Evolutionary conservation across 139 green algal genomes (phyloP), one percentile per base, ranked within the genome.

Genomic region (Chlorokybus atmophyticus): DNA sequence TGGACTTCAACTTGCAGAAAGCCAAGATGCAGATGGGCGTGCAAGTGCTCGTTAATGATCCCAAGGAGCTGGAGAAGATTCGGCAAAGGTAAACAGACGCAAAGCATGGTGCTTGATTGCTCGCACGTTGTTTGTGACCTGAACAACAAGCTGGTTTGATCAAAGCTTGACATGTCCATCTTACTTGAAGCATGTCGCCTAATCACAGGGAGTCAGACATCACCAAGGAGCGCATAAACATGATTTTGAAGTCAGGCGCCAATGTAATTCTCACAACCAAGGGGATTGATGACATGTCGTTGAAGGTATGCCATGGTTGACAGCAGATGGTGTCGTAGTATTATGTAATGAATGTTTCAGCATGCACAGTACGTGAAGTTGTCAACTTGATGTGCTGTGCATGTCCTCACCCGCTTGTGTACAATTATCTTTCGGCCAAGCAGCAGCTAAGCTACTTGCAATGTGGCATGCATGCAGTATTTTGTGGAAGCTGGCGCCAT

Each of bases 251-350:
- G 5, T 75, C 89, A 25, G 91, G 91, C 31, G 91, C 91, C 52
- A 98, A 95, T 71, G 87, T 97, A 4, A 82, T 98, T 31, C 70
- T 98, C 29, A 96, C 87, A 27, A 95, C 89, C 57, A 98, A 98
- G 79, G 91, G 91, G 68, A 98, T 98, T 59, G 91, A 98, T 62
- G 91, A 98, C 77, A 89, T 93, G 79, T 75, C 75, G 6, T 80
- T 97, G 52, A 98, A 98, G 62, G 67, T 67, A 24, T 17, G 10
- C n/a, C n/a, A n/a, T n/a, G n/a, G n/a, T n/a, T n/a, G n/a, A n/a
- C n/a, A n/a, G n/a, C n/a, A n/a, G n/a, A n/a, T n/a, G n/a, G n/a
- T n/a, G n/a, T n/a, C n/a, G n/a, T n/a, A n/a, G n/a, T n/a, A n/a
- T n/a, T n/a, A n/a, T n/a, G n/a, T n/a, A n/a, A n/a, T n/a, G n/a